Evolutionary conservation across 148 eudicot species (phyloP), one percentile per base, ranked within the genome.

Genomic region (Rhododendron williamsianum): DNA sequence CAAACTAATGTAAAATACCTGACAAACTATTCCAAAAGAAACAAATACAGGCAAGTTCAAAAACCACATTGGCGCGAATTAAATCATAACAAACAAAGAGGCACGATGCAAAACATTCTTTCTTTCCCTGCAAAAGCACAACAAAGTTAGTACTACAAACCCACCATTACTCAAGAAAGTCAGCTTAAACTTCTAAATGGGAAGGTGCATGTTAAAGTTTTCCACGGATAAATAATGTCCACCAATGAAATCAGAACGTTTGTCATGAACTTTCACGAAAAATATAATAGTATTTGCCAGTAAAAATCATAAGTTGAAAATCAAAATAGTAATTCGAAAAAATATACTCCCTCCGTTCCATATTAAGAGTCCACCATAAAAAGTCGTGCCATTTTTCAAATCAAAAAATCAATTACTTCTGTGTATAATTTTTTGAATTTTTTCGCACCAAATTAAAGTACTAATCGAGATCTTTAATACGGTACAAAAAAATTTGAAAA

Each of bases 51-150:
- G 98, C 99, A 25, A 96, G 97, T 87, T 96, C 99, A 86, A 96
- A 90, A 8, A 91, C 99, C 56, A 96, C 98, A 87, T 94, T 97
- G 4, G 97, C 87, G 60, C 98, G 94, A 45, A 96, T 91, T 80
- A 94, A 87, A 89, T 93, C 99, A 52, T 96, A 94, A 77, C 95
- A 96, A 77, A 94, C 99, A 94, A 94, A 36, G 27, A 96, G 96
- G 89, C 99, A 96, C 12, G 98, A 93, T 1, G 99, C 98, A 85
- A 96, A 96, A 84, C 99, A 96, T 88, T 96, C 98, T 89, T 96
- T 96, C 94, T 94, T 96, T 84, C 99, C 98, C 99, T 96, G 93
- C 90, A 93, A 81, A 86, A 85, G 58, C 83, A 91, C 38, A 48
- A 6, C 48, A 67, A 74, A 4, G 69, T 84, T 36, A 67, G 54